Evolutionary conservation across 1,139 yeast species (phyloP).

Genomic region (Pichia sorboxylosa): DNA sequence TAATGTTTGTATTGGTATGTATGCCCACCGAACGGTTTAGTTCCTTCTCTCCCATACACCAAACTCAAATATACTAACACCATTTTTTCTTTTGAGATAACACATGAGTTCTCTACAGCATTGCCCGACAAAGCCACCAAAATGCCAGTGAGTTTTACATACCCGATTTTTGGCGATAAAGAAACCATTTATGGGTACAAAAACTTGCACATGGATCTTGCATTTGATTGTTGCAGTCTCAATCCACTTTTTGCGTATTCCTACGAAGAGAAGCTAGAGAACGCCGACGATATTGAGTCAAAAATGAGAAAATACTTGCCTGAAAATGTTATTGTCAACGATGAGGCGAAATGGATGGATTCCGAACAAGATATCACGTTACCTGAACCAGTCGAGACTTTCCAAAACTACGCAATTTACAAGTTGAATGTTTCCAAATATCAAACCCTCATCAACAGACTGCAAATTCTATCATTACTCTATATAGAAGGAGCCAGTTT

Average conservation of each 20-base stretch:
- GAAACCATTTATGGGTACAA: constrained; percentile 83
- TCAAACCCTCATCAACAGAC: constrained; percentile 48
- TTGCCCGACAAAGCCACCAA: constrained; percentile 28
- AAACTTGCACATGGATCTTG: constrained; percentile 45
- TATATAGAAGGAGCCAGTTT: constrained; percentile 92
- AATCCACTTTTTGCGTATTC: constrained; percentile 47
- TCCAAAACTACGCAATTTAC: constrained; percentile 26
- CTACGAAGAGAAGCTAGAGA: constrained; percentile 37
- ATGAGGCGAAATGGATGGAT: constrained; percentile 54
- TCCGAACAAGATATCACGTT: constrained; percentile 36
- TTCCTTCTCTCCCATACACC: no score
- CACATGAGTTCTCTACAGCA: background rate
- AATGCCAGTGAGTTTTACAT: constrained; percentile 70
- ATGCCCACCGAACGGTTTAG: no score
- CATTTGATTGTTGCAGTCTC: constrained; percentile 44
- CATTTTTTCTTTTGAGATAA: no score
- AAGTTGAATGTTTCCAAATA: constrained; percentile 31
- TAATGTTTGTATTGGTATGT: no score
- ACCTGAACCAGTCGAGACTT: constrained; percentile 19
- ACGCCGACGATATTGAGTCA: constrained; percentile 41
- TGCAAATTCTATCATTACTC: constrained; percentile 68
- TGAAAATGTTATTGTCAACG: constrained; percentile 41
- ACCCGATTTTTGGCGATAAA: constrained; percentile 85
- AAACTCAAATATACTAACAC: no score
- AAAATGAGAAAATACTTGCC: constrained; percentile 52